Base-by-base conservation (phyloP, 1,284 basidiomycete genomes). In the Thelephora terrestris region DNA sequence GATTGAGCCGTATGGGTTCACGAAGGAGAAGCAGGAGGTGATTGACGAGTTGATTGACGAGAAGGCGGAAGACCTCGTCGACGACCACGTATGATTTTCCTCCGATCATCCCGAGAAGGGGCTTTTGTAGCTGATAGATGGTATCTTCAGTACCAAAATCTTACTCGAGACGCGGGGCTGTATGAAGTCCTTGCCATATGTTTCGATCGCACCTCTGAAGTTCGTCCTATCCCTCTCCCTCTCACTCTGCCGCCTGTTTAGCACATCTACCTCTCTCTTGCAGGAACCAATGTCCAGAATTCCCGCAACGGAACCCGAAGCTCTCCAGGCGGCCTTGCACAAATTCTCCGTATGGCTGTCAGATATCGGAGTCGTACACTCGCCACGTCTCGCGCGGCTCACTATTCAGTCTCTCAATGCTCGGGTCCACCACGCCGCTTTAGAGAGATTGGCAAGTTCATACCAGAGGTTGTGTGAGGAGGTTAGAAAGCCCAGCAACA, bases 111-210 rank as follows among this genome's bases (percentile, higher is more conserved):
- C 17, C 27, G 24, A 35, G 34, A 42, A 35, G 34, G 21, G 20
- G 21, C 5, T 21, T 20, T 14, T 6, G 20, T 42, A 21, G 34
- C 43, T 27, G 40, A 52, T 37, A 39, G 20, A 21, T 48, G 39
- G 47, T 24, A 10, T 7, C 20, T 25, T 18, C 62, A 95, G 90
- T 89, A 81, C 55, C 69, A 72, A 44, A 75, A 78, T 49, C 73
- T 93, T 32, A 75, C 94, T 50, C 69, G 68, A 32, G 85, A 90
- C 49, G 80, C 85, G 27, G 89, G 88, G 2, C 72, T 96, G 1
- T 68, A 73, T n/a, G 73, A 81, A 12, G 72, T 85, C 10, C 71
- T 82, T 44, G 68, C 70, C 47, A 76, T 79, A 0, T 74, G 85
- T 55, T 32, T 36, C 7, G 40, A 7, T 16, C 10, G 7, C 23